phyloP scores from a whole-genome alignment of 1,139 yeast species.

The Blastobotrys indianensis region DNA sequence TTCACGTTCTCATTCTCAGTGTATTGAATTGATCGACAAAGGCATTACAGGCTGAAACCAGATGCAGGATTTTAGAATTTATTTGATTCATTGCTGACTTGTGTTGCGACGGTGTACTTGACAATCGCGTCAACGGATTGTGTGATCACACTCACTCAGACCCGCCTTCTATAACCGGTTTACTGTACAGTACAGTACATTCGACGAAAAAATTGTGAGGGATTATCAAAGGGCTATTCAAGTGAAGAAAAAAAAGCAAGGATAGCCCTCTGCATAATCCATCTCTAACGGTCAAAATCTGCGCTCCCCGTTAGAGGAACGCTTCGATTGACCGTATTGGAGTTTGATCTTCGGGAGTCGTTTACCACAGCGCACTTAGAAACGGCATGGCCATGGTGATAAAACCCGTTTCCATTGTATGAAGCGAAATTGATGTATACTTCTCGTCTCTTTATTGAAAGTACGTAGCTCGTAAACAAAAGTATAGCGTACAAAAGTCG shows the following conservation, averaged over 20 bases:
- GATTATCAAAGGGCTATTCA: slow-evolving; percentile 6
- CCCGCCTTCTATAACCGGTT: not conserved
- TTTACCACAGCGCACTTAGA: slow-evolving; percentile 16
- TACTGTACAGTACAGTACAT: not conserved
- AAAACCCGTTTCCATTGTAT: slow-evolving; percentile 13
- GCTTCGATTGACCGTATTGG: too few species aligned
- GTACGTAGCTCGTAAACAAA: too few species aligned
- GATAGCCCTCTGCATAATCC: slow-evolving; percentile 7
- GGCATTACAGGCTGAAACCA: not conserved
- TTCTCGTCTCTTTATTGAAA: too few species aligned
- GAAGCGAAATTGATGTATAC: too few species aligned
- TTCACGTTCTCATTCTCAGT: not conserved
- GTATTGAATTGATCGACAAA: slow-evolving; percentile 1
- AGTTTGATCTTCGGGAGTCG: slow-evolving; percentile 19
- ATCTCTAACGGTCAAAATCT: not conserved
- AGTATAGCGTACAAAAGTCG: too few species aligned
- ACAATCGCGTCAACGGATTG: not conserved
- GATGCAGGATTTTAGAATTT: not conserved
- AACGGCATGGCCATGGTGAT: slow-evolving; percentile 19
- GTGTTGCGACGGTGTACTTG: not conserved
- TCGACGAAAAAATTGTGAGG: not conserved
- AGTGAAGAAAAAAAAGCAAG: not conserved
- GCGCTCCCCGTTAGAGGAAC: too few species aligned
- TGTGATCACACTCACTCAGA: not conserved
- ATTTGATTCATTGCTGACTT: not conserved